Base-by-base conservation (phyloP, 2,329 filamentous ascomycete species). In the Calonectria montana region DNA sequence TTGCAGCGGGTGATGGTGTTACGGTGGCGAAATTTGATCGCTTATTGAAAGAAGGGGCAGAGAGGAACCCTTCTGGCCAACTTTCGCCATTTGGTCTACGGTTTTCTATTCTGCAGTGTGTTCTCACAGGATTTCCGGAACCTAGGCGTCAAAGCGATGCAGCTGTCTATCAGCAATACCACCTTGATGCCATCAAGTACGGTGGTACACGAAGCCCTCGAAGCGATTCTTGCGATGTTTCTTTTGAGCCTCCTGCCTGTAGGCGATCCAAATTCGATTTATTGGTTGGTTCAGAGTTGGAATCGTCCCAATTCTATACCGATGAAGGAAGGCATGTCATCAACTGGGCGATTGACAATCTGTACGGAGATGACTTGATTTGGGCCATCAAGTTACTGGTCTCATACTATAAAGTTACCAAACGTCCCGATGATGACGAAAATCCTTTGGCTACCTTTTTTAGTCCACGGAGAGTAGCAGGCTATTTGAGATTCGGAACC, bases 311-410 rank as follows among this genome's bases (percentile, higher is more conserved):
- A 7, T 68, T 68, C 23, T 57, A 67, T 18, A 65, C 35, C 7
- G n/a, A 18, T 2, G 41, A 48, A 2, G 41, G 59, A 1, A 50
- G 45, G 5, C 61, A 57, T 43, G 29, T 66, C 5, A 18, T 73
- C 15, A 64, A 66, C 25, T 69, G 69, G 65, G 53, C 62, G 2
- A 67, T 71, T 9, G 69, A 67, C 13, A 68, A 59, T 25, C 35
- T 67, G 5, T 41, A 53, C 21, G 41, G 59, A 2, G 15, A 18
- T 9, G 59, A 61, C 23, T 25, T 73, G 41, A 45, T 13, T 2
- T 53, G 65, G 67, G 59, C 61, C 18, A 16, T 50, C 7, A 62
- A 48, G 4, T 5, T 63, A 25, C 31, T 69, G 12, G 4, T 21
- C 16, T 65, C 53, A 6, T 10, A 43, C 29, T 59, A 57, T 31